Conservation (phyloP, 2,329 filamentous ascomycete species). For the Clonostachys sp. region DNA sequence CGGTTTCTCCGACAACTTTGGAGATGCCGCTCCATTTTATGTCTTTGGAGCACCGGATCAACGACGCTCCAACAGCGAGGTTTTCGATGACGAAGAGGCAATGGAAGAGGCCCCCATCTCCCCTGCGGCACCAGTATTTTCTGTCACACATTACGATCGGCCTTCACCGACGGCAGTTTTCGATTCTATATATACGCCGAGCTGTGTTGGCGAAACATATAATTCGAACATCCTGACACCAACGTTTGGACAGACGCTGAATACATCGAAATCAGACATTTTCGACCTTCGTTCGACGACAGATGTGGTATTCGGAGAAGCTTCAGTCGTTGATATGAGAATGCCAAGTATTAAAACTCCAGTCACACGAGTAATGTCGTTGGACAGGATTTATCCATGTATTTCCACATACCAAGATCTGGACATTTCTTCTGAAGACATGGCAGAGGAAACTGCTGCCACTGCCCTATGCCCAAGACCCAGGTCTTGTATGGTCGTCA, state of each 20-base stretch:
- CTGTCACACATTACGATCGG: constrained; percentile 19
- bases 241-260: constrained; percentile 10
- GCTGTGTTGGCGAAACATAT: constrained; percentile 27
- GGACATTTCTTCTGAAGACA: constrained; percentile 8
- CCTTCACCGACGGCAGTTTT: constrained; percentile 9
- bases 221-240: constrained; percentile 8
- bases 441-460: constrained; percentile 3
- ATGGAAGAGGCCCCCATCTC: constrained; percentile 10
- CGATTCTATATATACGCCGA: constrained; percentile 19
- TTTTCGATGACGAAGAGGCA: constrained; percentile 1
- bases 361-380: constrained; percentile 25
- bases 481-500: constrained; percentile 17
- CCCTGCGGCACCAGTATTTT: constrained; percentile 14
- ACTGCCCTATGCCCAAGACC: constrained; percentile 7
- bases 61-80: neutral
- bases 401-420: constrained; percentile 23
- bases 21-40: constrained; percentile 40
- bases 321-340: constrained; percentile 29
- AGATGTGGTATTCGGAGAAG: constrained; percentile 31
- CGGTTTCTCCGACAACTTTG: constrained; percentile 33
- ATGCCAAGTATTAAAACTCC: constrained; percentile 13
- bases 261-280: constrained; percentile 24
- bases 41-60: constrained; percentile 32
- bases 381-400: constrained; percentile 25
- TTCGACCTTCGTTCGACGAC: constrained; percentile 26